Base-by-base conservation (phyloP, 164 flowering plant genomes). In the Platanus orientalis region DNA sequence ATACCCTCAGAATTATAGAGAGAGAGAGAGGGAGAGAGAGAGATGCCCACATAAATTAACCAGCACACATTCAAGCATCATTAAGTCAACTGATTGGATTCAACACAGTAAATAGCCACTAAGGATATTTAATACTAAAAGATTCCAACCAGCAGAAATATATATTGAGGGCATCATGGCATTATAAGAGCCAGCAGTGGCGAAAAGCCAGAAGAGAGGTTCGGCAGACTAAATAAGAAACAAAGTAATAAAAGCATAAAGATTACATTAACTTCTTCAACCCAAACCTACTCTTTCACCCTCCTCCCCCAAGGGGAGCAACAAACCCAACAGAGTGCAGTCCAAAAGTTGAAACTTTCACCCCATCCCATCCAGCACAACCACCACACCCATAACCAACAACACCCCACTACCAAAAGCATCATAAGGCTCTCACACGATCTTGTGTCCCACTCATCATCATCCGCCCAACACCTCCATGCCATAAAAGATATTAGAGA, bases 391-490 rank as follows among this genome's bases (percentile, higher is more conserved):
- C 21, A 2, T n/a, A 9, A 49, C 5, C 28, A 52, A 52, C 55
- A 26, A 1, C 28, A 51, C 28, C 55, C 55, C 55, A 52, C 29
- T 5, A 52, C 14, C 55, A 52, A 52, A 52, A 52, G 55, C 55
- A 52, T 23, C 55, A 52, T 52, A 23, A 23, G 55, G 16, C 29
- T 52, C 29, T 26, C 55, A 12, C 17, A 52, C 4, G 28, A 52
- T 17, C 55, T 25, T 24, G 29, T 12, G 20, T 45, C 20, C 49
- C 19, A 6, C 19, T 45, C 49, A 45, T 45, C 55, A 25, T 52
- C 55, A 25, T 52, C 30, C 24, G 11, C 30, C 29, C 55, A 24
- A 52, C 5, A 52, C 29, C 55, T 52, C 55, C 55, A 25, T 12
- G 28, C 55, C 16, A 17, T 52, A 13, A 45, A 45, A 45, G n/a